Base-by-base conservation (phyloP, 768 basidiomycete genomes). In the Mycena venus region DNA sequence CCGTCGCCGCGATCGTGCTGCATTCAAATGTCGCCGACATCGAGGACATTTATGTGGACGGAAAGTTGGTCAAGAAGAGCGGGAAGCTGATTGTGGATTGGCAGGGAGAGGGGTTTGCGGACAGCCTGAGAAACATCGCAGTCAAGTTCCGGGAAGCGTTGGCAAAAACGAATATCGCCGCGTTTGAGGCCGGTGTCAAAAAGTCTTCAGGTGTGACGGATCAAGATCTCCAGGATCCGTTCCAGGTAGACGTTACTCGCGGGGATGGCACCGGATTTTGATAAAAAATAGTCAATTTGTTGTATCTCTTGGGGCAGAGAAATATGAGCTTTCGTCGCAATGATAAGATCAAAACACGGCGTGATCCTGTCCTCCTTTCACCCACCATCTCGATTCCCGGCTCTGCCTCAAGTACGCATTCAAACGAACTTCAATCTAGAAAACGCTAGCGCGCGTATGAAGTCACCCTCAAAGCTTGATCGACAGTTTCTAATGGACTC, bases 21-120 rank as follows among this genome's bases (percentile, higher is more conserved):
- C 70, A 72, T 72, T 58, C 70, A 3, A 64, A 72, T 31, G 70
- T 72, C n/a, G 70, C 62, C 32, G 64, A 72, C 70, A 66, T 72
- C 53, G 62, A 72, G 63, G 70, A 64, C 32, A 21, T 72, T 59
- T 72, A 65, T 44, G 62, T 72, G 0, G 55, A 47, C 44, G 70
- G 70, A 15, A 2, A 65, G 55, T 27, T 58, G 55, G 64, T 65
- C 3, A 72, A 72, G 27, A 34, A 31, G 56, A n/a, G 47, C 9
- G 55, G 71, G 56, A 72, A 72, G 27, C n/a, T 72, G 34, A 47
- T 66, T 2, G 31, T 60, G 36, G 71, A 72, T 56, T 71, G 70
- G 70, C 25, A 71, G 62, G 49, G 62, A 25, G 21, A 55, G 23
- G 70, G 70, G 9, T 71, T 63, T 64, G 70, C 34, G 7, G 40